These are phyloP conservation scores for Diplodia corticola DNA, from an alignment of 2,329 filamentous ascomycete species.

Conservation along the genomic window DNA sequence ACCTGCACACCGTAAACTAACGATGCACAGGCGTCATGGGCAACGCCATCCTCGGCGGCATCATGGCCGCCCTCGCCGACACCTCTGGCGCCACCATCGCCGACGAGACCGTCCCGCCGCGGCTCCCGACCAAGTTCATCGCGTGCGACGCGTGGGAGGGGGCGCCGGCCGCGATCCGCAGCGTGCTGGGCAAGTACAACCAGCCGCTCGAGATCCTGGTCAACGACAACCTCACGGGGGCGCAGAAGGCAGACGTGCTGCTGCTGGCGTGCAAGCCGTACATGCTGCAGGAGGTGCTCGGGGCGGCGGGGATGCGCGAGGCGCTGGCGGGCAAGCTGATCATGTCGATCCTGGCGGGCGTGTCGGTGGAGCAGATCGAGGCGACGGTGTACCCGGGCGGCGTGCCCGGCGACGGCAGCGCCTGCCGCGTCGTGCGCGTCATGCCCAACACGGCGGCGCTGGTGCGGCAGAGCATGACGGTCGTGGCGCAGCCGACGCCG, in stretches of 20 bases:
- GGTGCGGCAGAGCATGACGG: slow-evolving; percentile 76
- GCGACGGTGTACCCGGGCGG: slow-evolving; percentile 59
- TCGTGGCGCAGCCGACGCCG: slow-evolving; percentile 66
- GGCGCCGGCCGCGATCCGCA: slow-evolving; percentile 67
- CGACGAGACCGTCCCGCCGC: slow-evolving; percentile 48
- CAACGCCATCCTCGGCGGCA: slow-evolving; percentile 77
- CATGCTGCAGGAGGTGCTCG: slow-evolving; percentile 68
- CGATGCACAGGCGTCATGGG: slow-evolving; percentile 70
- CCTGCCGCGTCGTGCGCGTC: slow-evolving; percentile 69
- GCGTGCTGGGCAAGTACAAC: slow-evolving; percentile 64
- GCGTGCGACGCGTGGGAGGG: slow-evolving; percentile 74
- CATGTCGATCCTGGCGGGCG: slow-evolving; percentile 78
- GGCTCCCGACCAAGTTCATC: slow-evolving; percentile 73
- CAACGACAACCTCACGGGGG: slow-evolving; percentile 70
- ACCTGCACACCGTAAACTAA: not conserved
- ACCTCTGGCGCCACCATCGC: slow-evolving; percentile 40
- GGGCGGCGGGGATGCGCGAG: slow-evolving; percentile 65
- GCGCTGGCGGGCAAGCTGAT: slow-evolving; percentile 78
- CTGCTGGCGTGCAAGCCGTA: slow-evolving; percentile 81
- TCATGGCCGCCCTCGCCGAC: slow-evolving; percentile 68
- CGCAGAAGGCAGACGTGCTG: slow-evolving; percentile 68
- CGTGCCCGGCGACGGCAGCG: slow-evolving; percentile 49
- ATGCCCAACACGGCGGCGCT: slow-evolving; percentile 84
- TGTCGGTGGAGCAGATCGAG: slow-evolving; percentile 69
- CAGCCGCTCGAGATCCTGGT: slow-evolving; percentile 65